Evolutionary conservation across 495 filamentous ascomycete species (phyloP).

Genomic region (Aspergillus indologenus): DNA sequence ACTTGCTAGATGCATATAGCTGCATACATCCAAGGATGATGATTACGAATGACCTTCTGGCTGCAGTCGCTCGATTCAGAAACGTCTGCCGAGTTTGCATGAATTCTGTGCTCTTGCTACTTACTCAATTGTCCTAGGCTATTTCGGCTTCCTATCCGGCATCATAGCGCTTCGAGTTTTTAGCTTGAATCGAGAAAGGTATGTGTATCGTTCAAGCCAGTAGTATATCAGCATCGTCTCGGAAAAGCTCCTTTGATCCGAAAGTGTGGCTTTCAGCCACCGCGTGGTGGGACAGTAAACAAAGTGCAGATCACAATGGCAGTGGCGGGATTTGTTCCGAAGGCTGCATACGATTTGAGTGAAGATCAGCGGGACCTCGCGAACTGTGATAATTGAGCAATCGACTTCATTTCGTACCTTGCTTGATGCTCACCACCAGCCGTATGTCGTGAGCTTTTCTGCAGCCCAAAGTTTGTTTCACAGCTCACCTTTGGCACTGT

Average conservation of each 20-base stretch:
- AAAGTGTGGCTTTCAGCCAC: not conserved
- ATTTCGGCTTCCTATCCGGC: not conserved
- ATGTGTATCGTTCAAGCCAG: not conserved
- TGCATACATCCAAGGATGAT: not conserved
- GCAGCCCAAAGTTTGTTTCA: no score
- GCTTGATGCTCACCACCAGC: not conserved
- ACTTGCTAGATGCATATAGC: not conserved
- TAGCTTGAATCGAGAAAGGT: no score
- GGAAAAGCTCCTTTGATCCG: not conserved
- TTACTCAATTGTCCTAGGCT: no score
- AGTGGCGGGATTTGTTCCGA: conserved; percentile 3
- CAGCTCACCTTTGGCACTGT: not conserved
- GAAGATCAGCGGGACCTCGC: conserved; percentile 11
- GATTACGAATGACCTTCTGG: no score
- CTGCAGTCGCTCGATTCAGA: no score
- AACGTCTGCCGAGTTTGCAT: no score
- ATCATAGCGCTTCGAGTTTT: no score
- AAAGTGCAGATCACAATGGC: conserved; percentile 12
- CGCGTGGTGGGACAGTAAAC: not conserved
- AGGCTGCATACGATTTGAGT: not conserved
- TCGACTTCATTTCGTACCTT: not conserved
- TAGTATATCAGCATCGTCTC: not conserved
- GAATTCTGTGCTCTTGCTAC: no score
- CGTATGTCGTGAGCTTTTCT: no score
- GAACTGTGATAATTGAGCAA: not conserved